Base-by-base conservation (phyloP, 164 flowering plant genomes). In the Annona cherimola region DNA sequence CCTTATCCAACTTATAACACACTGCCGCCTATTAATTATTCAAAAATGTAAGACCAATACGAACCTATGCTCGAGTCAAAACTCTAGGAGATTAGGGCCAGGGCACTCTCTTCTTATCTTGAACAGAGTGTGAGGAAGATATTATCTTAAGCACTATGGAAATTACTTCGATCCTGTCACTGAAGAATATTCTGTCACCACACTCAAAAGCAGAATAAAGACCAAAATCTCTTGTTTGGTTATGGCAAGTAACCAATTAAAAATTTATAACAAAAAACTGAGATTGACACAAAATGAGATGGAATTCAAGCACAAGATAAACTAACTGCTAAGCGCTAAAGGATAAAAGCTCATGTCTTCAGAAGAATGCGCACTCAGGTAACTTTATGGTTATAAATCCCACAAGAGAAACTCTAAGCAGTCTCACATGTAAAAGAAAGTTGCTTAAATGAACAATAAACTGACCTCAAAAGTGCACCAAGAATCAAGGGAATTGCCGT, bases 401-500 rank as follows among this genome's bases (percentile, higher is more conserved):
- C 35, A 50, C 57, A 50, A 16, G 57, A 50, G 57, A 50, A 50
- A 11, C 57, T 16, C 57, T 50, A 5, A 50, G 57, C 14, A 50
- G 57, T 50, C 14, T 50, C 57, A 50, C 2, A 9, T 50, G 9
- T 50, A 50, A 50, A n/a, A 14, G 9, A 18, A 63, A 62, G 55
- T 14, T 42, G 20, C 57, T 50, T 50, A 50, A 50, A 50, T 50
- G 57, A 50, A 50, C 57, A 50, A 50, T 50, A 50, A 42, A 65
- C 43, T 74, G 74, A 90, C 97, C 97, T 86, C 70, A 87, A 42
- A 54, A 92, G 59, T 26, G 97, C 87, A 68, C 97, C 97, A 68
- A 90, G 77, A 81, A 90, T 85, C 80, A 92, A 79, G 2, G 97
- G 95, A 63, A 92, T 70, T 19, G 90, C 81, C 70, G 70, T 87